A percentile compares a stretch with the other conserved stretches of the same genome.
Evolutionary conservation across 1,284 basidiomycete genomes (phyloP).

Genomic region (Cryptococcus sp.): DNA sequence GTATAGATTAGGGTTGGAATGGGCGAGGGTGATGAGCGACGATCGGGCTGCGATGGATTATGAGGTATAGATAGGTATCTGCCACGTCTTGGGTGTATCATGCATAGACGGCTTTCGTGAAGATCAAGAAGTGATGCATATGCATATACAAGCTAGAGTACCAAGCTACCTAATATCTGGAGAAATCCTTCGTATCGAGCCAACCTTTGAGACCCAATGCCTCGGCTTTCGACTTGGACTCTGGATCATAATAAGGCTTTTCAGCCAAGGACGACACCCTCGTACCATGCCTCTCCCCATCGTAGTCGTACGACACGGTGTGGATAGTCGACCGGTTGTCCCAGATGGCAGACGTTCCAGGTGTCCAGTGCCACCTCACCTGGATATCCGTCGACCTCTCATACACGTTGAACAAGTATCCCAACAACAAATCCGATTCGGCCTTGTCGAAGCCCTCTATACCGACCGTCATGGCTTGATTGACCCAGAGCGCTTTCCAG

Average conservation of each 20-base stretch:
- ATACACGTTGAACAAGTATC: constrained; percentile 33
- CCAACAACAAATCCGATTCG: constrained; percentile 28
- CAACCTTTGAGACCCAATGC: not conserved
- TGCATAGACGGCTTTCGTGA: not conserved
- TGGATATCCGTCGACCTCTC: constrained; percentile 41
- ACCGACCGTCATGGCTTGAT: constrained; percentile 46
- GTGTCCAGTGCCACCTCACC: constrained; percentile 41
- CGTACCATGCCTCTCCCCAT: constrained; percentile 11
- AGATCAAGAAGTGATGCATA: not conserved
- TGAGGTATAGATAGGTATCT: not conserved
- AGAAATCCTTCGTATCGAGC: not conserved
- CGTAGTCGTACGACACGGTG: constrained; percentile 18
- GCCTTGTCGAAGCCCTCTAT: constrained; percentile 30
- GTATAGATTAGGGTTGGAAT: constrained; percentile 7
- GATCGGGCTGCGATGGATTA: constrained; percentile 1
- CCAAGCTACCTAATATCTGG: constrained; percentile 2
- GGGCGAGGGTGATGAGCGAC: constrained; percentile 4
- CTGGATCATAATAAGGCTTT: constrained; percentile 12
- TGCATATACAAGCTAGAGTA: no score
- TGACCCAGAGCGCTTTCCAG: constrained; percentile 68
- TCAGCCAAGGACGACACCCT: constrained; percentile 23
- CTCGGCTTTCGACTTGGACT: not conserved
- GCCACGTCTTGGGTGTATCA: not conserved
- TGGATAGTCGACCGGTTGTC: constrained; percentile 40
- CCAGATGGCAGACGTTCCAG: constrained; percentile 38